Evolutionary conservation across 75 land plant genomes (phyloP), one percentile per base, ranked within the genome.

Genomic region (Sequoia sempervirens): DNA sequence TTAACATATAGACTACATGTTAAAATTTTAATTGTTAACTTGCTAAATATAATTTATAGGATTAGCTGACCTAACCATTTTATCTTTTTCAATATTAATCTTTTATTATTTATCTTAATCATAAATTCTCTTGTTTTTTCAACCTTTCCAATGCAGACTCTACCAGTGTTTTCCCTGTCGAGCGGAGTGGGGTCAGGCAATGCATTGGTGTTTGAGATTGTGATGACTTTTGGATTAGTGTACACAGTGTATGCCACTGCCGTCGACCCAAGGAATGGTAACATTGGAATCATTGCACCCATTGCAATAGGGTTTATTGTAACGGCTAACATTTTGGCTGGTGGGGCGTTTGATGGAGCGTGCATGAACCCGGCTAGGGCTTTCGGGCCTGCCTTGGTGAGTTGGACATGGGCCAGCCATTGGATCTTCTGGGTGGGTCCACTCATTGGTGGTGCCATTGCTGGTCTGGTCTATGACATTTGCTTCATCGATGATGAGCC

Each of bases 351-450:
- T 81, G 89, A 88, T 82, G 98, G 98, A 13, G 98, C 93, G 0
- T 92, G 93, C 40, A 94, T 96, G 98, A 96, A 96, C 85, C 98
- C 98, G 20, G 98, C 93, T 0, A 90, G 94, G 38, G 88, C 94
- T 15, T 96, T 96, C 72, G 96, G 98, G 17, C 98, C 96, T 6
- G 96, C 96, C 3, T 53, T 94, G 30, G 93, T 93, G 12, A 87
- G 91, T 87, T 89, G 92, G 90, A 86, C 83, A 23, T 96, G 92
- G 92, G n/a, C 45, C 38, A 86, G 88, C 94, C 98, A 96, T 53
- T 96, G 98, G 98, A 89, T 96, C 61, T 96, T 93, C 91, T 96
- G 98, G 98, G 84, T 91, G 30, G 98, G 98, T 0, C 98, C 98
- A 2, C 85, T 96, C 66, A 81, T 93, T 58, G 98, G 98, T 5